Conservation (phyloP, 2,329 filamentous ascomycete species). For the Emydomyces testavorans region DNA sequence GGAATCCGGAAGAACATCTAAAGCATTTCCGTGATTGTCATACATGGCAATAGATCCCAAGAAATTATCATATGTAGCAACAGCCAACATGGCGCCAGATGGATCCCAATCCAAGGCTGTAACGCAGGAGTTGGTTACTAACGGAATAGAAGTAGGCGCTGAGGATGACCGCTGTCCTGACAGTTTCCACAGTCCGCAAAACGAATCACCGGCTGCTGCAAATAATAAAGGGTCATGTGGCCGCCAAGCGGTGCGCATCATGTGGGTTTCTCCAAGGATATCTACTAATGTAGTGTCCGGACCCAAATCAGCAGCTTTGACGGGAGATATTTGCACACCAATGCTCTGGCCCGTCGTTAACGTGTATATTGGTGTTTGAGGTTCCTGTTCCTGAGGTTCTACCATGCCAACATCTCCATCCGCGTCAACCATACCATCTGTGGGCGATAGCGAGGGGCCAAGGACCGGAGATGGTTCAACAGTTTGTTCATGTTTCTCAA, state of each 20-base stretch:
- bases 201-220: conserved; percentile 34
- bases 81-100: conserved; percentile 34
- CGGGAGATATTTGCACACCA: conserved; percentile 38
- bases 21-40: conserved; percentile 32
- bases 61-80: conserved; percentile 36
- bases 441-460: conserved; percentile 12
- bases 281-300: conserved; percentile 36
- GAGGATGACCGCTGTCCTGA: conserved; percentile 20
- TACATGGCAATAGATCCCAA: conserved; percentile 37
- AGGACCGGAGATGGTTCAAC: conserved; percentile 13
- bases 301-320: conserved; percentile 38
- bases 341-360: conserved; percentile 36
- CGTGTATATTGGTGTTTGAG: conserved; percentile 28
- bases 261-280: conserved; percentile 28
- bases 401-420: conserved; percentile 37
- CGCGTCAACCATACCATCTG: conserved; percentile 28
- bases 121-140: conserved; percentile 31
- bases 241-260: conserved; percentile 36
- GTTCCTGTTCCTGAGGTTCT: conserved; percentile 23
- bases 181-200: conserved; percentile 38
- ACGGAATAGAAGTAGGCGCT: conserved; percentile 26
- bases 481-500: conserved; percentile 31
- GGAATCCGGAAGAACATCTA: conserved; percentile 37
- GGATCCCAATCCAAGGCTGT: conserved; percentile 39
- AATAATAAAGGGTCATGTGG: conserved; percentile 35